Evolutionary conservation across 768 basidiomycete species (phyloP).

Genomic region (Xanthoconium purpureum): DNA sequence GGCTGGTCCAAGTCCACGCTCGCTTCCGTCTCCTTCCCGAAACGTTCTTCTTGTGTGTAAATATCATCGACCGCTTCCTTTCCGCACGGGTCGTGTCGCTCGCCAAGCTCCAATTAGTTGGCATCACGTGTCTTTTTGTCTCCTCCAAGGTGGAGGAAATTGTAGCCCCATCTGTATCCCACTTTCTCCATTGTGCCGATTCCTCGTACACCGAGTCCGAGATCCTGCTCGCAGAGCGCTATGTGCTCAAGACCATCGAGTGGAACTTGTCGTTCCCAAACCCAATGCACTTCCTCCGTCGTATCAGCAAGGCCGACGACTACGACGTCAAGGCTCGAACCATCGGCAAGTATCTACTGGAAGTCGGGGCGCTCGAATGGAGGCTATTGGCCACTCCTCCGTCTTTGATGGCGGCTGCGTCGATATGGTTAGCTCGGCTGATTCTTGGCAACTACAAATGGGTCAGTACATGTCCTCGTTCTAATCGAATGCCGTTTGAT

Average conservation of each 20-base stretch:
- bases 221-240: constrained; percentile 85
- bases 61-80: constrained; percentile 80
- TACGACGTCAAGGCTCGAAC: constrained; percentile 85
- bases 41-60: constrained; percentile 85
- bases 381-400: constrained; percentile 72
- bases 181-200: constrained; percentile 79
- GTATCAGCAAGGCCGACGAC: constrained; percentile 90
- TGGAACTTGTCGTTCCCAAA: constrained; percentile 88
- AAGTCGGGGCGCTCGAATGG: constrained; percentile 81
- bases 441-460: constrained; percentile 79
- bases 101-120: constrained; percentile 87
- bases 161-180: constrained; percentile 76
- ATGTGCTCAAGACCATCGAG: constrained; percentile 79
- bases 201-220: constrained; percentile 73
- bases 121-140: constrained; percentile 82
- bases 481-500: background rate
- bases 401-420: constrained; percentile 77
- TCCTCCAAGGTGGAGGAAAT: constrained; percentile 94
- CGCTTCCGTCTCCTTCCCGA: constrained; percentile 85
- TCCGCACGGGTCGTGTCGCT: constrained; percentile 51
- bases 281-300: constrained; percentile 83
- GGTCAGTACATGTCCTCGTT: constrained; percentile 51
- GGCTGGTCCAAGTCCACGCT: constrained; percentile 88
- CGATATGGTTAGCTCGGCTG: constrained; percentile 82
- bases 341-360: constrained; percentile 86